These are phyloP conservation scores for Blastobotrys serpentis DNA, from an alignment of 1,139 yeast genomes.

Conservation along the genomic window DNA sequence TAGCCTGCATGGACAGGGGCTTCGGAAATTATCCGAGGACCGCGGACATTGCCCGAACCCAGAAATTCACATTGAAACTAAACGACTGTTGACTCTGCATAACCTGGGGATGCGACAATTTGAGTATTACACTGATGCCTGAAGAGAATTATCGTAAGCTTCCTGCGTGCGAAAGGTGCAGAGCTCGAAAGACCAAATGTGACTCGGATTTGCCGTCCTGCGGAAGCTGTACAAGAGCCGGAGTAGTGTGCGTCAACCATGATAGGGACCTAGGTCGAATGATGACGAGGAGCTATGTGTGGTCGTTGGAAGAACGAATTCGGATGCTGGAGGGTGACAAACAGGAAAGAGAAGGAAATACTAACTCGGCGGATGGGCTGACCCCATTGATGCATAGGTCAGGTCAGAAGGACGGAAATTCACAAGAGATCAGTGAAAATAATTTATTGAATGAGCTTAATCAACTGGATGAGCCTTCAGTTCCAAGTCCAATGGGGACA, in stretches of 20 bases:
- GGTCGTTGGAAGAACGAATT: slow-evolving; percentile 9
- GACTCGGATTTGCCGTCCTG: slow-evolving; percentile 25
- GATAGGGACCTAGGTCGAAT: slow-evolving; percentile 12
- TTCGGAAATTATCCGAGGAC: not conserved
- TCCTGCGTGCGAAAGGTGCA: slow-evolving; percentile 26
- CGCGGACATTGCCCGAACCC: not conserved
- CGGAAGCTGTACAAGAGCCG: slow-evolving; percentile 23
- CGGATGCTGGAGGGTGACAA: not conserved
- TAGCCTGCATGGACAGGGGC: no score
- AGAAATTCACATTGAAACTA: no score
- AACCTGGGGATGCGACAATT: not conserved
- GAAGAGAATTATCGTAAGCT: not conserved
- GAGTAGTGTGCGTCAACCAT: slow-evolving; percentile 20
- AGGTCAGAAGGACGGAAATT: no score
- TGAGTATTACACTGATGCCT: not conserved
- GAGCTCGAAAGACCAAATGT: slow-evolving; percentile 24
- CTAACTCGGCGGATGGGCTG: no score
- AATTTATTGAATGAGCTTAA: no score
- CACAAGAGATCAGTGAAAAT: no score
- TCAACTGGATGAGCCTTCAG: not conserved
- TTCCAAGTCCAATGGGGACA: slow-evolving; percentile 1
- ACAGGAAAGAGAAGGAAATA: no score
- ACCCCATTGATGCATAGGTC: no score
- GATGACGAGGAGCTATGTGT: slow-evolving; percentile 10
- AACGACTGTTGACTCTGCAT: not conserved